Evolutionary conservation across 2,329 filamentous ascomycete genomes (phyloP).

Genomic region (Hypoxylon sp.): DNA sequence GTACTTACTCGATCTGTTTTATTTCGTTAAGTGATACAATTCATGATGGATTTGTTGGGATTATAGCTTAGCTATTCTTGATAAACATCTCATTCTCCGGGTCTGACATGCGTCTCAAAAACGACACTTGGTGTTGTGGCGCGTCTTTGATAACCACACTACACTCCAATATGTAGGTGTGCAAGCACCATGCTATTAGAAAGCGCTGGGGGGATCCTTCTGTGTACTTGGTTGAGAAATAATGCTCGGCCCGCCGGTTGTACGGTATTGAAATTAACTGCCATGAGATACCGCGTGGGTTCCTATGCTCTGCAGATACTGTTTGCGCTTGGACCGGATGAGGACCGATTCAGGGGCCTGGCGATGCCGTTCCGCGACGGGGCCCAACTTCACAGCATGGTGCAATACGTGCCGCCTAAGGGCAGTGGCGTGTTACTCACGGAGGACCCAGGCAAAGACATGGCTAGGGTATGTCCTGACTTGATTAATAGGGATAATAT

Average conservation of each 20-base stretch:
- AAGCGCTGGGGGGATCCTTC: conserved; percentile 2
- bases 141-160: too few species aligned
- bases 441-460: not conserved
- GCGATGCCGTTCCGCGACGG: conserved; percentile 1
- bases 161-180: not conserved
- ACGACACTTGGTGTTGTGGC: too few species aligned
- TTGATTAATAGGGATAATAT: conserved; percentile 1
- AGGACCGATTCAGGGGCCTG: not conserved
- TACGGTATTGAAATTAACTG: conserved; percentile 38
- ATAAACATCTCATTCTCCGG: too few species aligned
- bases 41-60: too few species aligned
- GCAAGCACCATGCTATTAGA: not conserved
- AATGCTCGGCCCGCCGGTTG: conserved; percentile 50
- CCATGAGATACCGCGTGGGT: conserved; percentile 49
- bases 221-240: conserved; percentile 48
- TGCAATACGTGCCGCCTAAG: not conserved
- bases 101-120: too few species aligned
- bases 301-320: conserved; percentile 48
- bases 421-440: not conserved
- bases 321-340: not conserved
- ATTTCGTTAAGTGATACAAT: too few species aligned
- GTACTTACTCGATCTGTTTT: too few species aligned
- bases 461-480: not conserved
- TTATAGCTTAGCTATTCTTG: too few species aligned
- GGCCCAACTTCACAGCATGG: not conserved